Base-by-base conservation (phyloP, 1,139 yeast species). In the Candida frijolesensis region DNA sequence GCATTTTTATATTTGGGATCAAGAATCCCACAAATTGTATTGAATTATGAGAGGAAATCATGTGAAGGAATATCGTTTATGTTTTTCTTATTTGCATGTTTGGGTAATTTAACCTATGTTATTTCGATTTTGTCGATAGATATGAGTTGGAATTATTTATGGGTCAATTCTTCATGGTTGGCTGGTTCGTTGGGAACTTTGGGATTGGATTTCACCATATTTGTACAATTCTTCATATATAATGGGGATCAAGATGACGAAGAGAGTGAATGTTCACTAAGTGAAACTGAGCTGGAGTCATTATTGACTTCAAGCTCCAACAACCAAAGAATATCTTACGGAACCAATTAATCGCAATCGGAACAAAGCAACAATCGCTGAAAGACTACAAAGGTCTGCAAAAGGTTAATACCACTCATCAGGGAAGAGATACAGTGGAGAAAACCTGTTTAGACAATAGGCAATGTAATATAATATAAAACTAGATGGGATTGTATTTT, bases 51-150 rank as follows among this genome's bases (percentile, higher is more conserved):
- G 65, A 79, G 97, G 60, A 90, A 90, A 70, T 87, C 96, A 1
- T 89, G 96, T 63, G 97, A 91, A 54, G 98, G 98, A 29, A 87
- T 92, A 48, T 87, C 96, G 27, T 90, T 92, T 65, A 77, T 92
- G 78, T 92, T 92, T 69, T 92, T 92, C 70, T 72, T 91, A 39
- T 91, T 92, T 76, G 97, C 98, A 34, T 90, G 97, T 66, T 72
- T 92, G 53, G 98, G 98, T 44, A 92, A 92, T 66, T 74, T 89
- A 63, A 89, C 97, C 0, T 92, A 90, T 60, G 96, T 92, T 40
- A 79, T 89, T 27, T 87, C 96, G 14, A 92, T 92, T 51, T 71
- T 92, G 47, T 80, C 87, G 42, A 89, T 91, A 44, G 90, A 89
- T 57, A 74, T 85, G 49, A 84, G 90, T 51, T 76, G 79, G 65